Conservation (phyloP, 495 filamentous ascomycete species). For the Aspergillus ostianus region DNA sequence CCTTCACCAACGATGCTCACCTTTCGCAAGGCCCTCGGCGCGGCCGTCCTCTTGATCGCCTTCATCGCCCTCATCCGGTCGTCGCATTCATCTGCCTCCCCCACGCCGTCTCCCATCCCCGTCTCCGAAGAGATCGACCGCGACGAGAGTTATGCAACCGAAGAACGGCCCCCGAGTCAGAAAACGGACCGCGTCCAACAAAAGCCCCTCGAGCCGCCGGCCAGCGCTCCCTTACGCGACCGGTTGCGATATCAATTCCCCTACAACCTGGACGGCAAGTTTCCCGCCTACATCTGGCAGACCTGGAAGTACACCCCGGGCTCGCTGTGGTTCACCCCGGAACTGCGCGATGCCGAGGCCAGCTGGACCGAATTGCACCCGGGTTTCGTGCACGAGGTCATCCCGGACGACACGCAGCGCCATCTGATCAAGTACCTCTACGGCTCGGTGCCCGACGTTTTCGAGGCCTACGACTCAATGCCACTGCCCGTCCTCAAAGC, state of each 20-base stretch:
- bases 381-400: slow-evolving; percentile 91
- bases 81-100: slow-evolving; percentile 45
- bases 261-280: slow-evolving; percentile 81
- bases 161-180: slow-evolving; percentile 15
- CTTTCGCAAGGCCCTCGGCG: slow-evolving; percentile 69
- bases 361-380: slow-evolving; percentile 91
- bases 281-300: slow-evolving; percentile 98
- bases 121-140: slow-evolving; percentile 10
- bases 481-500: slow-evolving; percentile 90
- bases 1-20: slow-evolving; percentile 54
- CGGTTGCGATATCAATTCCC: slow-evolving; percentile 91
- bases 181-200: slow-evolving; percentile 26
- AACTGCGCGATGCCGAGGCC: slow-evolving; percentile 77
- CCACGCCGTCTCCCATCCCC: slow-evolving; percentile 26
- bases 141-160: slow-evolving; percentile 10
- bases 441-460: slow-evolving; percentile 79
- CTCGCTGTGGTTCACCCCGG: slow-evolving; percentile 70
- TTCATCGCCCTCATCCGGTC: slow-evolving; percentile 70
- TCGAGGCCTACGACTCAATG: slow-evolving; percentile 86
- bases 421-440: slow-evolving; percentile 84
- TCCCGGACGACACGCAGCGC: slow-evolving; percentile 82
- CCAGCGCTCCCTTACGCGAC: slow-evolving; percentile 62
- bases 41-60: slow-evolving; percentile 64
- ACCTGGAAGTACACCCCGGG: slow-evolving; percentile 93
- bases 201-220: slow-evolving; percentile 37